A percentile compares a stretch with the other conserved stretches of the same genome.
Evolutionary conservation across 495 filamentous ascomycete species (phyloP).

Genomic region (Podospora pseudocomata): DNA sequence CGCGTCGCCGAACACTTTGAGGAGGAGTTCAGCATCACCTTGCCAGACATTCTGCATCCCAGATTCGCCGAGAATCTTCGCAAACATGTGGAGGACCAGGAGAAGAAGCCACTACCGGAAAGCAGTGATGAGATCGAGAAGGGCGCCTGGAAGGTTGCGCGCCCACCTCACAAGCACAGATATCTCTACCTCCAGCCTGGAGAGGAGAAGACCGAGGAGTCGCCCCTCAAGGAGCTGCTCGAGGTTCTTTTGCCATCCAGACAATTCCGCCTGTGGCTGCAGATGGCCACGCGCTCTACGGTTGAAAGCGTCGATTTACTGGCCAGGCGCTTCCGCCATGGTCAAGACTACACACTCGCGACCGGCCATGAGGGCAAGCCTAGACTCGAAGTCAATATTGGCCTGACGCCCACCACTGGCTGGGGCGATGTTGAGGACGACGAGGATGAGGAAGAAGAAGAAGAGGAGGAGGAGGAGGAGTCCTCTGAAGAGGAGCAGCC

Average conservation of each 20-base stretch:
- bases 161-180: conserved; percentile 92
- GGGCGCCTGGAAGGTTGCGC: conserved; percentile 66
- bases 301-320: conserved; percentile 67
- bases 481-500: conserved; percentile 25
- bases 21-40: conserved; percentile 74
- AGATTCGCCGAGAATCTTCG: conserved; percentile 69
- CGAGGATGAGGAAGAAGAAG: conserved; percentile 43
- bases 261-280: conserved; percentile 89
- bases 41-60: conserved; percentile 70
- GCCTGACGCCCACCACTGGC: conserved; percentile 73
- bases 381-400: conserved; percentile 80
- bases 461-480: conserved; percentile 29
- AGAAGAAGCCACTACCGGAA: conserved; percentile 46
- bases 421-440: conserved; percentile 75
- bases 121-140: conserved; percentile 57
- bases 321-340: conserved; percentile 78
- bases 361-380: conserved; percentile 77
- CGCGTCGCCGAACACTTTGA: conserved; percentile 72
- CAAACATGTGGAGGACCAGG: conserved; percentile 62
- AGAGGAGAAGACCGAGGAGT: conserved; percentile 27
- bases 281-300: conserved; percentile 67
- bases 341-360: conserved; percentile 88
- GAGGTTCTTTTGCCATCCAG: conserved; percentile 74
- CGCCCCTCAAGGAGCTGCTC: conserved; percentile 71
- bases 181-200: conserved; percentile 72